These are phyloP conservation scores for Podospora sp. DNA, from an alignment of 495 filamentous ascomycete species.

Conservation along the genomic window DNA sequence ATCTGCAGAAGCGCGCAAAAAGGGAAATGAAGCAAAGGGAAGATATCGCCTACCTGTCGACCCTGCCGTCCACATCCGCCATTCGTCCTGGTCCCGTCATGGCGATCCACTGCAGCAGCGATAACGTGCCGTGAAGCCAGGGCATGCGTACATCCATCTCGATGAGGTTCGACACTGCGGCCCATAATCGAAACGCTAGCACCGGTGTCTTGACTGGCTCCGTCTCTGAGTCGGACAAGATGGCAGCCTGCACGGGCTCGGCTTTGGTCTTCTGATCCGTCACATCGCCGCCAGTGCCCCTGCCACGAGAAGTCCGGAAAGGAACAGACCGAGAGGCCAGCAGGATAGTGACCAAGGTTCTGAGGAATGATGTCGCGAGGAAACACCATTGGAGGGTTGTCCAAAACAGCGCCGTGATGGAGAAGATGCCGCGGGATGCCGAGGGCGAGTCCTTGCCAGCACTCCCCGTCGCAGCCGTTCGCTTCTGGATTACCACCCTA, in stretches of 20 bases:
- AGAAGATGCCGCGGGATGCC: constrained; percentile 28
- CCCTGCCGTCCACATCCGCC: constrained; percentile 70
- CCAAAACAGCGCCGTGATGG: constrained; percentile 62
- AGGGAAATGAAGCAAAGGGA: constrained; percentile 32
- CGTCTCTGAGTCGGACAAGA: constrained; percentile 16
- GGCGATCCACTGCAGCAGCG: constrained; percentile 71
- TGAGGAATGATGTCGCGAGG: constrained; percentile 63
- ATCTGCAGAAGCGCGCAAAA: constrained; percentile 20
- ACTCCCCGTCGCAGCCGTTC: constrained; percentile 15
- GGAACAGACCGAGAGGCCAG: constrained; percentile 57
- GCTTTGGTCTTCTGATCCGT: constrained; percentile 22
- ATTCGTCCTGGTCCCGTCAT: constrained; percentile 72
- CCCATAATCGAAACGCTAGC: constrained; percentile 71
- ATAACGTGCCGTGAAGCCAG: constrained; percentile 73
- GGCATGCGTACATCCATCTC: constrained; percentile 79
- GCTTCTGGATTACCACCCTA: constrained; percentile 26
- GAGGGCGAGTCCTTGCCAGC: constrained; percentile 14
- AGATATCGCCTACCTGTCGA: constrained; percentile 78
- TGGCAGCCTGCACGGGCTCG: constrained; percentile 11
- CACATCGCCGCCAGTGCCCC: constrained; percentile 18
- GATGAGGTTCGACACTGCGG: constrained; percentile 67
- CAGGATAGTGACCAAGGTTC: constrained; percentile 57
- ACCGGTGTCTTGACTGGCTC: constrained; percentile 64
- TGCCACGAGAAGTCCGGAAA: constrained; percentile 38
- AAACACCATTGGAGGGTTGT: constrained; percentile 68